Base-by-base conservation (phyloP, 371 early-diverging fungal species). In the Choanephora cucurbitarum region DNA sequence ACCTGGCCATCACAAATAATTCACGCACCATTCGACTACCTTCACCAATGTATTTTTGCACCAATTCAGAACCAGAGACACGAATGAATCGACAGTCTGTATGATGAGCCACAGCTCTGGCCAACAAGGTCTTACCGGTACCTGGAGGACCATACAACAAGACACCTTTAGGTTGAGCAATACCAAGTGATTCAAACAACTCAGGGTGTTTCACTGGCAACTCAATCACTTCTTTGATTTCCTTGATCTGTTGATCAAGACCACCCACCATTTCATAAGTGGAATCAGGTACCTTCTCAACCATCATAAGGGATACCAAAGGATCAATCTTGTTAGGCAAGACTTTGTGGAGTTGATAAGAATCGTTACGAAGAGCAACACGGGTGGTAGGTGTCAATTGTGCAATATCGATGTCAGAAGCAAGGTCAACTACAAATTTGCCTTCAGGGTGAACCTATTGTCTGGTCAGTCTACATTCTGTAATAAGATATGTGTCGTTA, bases 11-110 rank as follows among this genome's bases (percentile, higher is more conserved):
- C 61, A 97, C 97, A 72, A 99, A 99, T 50, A 99, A 83, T 72
- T 99, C 99, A 55, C 99, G 89, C 23, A 99, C 97, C 99, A 99
- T 98, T 59, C 99, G 85, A 23, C 99, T 99, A 58, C 99, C 99
- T 80, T 99, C 99, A 69, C 99, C 99, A 51, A 79, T 75, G 59
- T 87, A 94, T 80, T 99, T 98, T 82, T 99, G 99, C 15, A 99
- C 99, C 44, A 99, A 84, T 75, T 99, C 99, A 5, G 98, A 96
- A 37, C 99, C 99, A 73, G 99, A 99, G 33, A 99, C 99, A 64
- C 99, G 91, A 69, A 99, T 99, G 73, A 99, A 99, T 3, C 98
- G 96, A 44, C 99, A 99, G 67, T 99, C 99, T 14, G 99, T 99
- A 52, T 99, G 86, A 80, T 99, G 99, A 42, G 99, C 99, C 6